Base-by-base conservation (phyloP, 495 filamentous ascomycete species). In the Penicillium riverlandense region DNA sequence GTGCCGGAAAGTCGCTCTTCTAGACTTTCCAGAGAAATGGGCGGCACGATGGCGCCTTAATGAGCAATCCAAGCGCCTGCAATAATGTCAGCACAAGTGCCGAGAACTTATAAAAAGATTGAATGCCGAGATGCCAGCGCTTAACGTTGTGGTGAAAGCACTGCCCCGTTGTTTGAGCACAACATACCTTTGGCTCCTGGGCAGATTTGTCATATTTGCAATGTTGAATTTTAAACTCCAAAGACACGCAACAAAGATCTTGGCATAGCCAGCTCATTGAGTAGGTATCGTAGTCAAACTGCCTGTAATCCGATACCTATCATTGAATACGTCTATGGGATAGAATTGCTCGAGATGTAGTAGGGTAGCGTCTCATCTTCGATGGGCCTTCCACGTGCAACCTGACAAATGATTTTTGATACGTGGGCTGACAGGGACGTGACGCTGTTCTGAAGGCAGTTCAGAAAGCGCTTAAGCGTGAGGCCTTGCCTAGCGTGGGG, bases 181-280 rank as follows among this genome's bases (percentile, higher is more conserved):
- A 1, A 73, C 58, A 57, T 72, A 69, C 14, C 46, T 50, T 29
- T 35, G 57, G 49, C 29, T 61, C 56, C 44, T 75, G 71, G 4
- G 50, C 39, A 32, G 54, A 54, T 39, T 41, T 49, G 30, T 41
- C n/a, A n/a, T n/a, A n/a, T n/a, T n/a, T n/a, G n/a, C n/a, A n/a
- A n/a, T 29, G 37, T 66, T 40, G 45, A 63, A 61, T n/a, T 54
- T 49, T n/a, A n/a, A 35, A 69, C 66, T 2, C 40, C 44, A 44
- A 76, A 76, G 35, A 76, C 9, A 58, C 66, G 48, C 53, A 65
- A 65, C 55, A 54, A 42, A 77, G 54, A 58, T 78, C 74, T 28
- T 62, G 65, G 36, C 65, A 70, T 29, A 75, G 59, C 71, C 70
- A 76, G 4, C 66, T 70, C 3, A 71, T 77, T 11, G 72, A 77